A percentile compares a stretch with the other conserved stretches of the same genome.
phyloP scores from a whole-genome alignment of 371 early-diverging fungal genomes.

The Mortierella sp. region DNA sequence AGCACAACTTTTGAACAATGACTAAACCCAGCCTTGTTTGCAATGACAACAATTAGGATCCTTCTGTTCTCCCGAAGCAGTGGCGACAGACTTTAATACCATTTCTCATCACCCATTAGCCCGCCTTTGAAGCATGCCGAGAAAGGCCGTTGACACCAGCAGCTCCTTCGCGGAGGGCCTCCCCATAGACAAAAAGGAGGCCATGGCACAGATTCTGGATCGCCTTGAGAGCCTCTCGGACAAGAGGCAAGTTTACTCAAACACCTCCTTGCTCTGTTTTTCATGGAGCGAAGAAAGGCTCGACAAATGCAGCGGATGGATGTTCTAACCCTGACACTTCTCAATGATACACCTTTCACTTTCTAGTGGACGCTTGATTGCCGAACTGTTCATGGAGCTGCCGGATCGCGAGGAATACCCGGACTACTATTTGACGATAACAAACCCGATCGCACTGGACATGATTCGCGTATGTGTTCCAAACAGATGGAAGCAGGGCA shows the following conservation, averaged over 20 bases:
- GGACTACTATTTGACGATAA: slow-evolving; percentile 90
- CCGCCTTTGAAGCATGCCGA: slow-evolving; percentile 19
- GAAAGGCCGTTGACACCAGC: slow-evolving; percentile 10
- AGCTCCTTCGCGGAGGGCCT: slow-evolving; percentile 26
- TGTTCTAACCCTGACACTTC: not conserved
- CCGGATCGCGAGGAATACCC: slow-evolving; percentile 87
- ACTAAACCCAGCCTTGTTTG: not conserved
- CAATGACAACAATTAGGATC: not conserved
- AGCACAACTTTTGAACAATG: not conserved
- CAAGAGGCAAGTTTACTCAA: slow-evolving; percentile 15
- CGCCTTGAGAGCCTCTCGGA: slow-evolving; percentile 26
- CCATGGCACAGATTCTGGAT: slow-evolving; percentile 35
- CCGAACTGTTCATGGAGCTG: slow-evolving; percentile 83
- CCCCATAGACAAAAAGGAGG: slow-evolving; percentile 18
- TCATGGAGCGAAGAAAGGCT: not conserved
- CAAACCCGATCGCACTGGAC: slow-evolving; percentile 78
- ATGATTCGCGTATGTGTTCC: slow-evolving; percentile 61
- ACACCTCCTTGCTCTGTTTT: not conserved
- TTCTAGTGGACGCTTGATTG: slow-evolving; percentile 71
- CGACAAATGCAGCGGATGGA: not conserved
- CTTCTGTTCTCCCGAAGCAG: not conserved
- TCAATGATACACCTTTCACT: not conserved
- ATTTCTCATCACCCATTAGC: not conserved
- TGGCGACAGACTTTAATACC: not conserved
- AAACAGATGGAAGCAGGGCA: not conserved